A percentile compares a stretch with the other conserved stretches of the same genome.
Evolutionary conservation across 177 flowering plant genomes (phyloP).

Genomic region (Vitis hybrid): DNA sequence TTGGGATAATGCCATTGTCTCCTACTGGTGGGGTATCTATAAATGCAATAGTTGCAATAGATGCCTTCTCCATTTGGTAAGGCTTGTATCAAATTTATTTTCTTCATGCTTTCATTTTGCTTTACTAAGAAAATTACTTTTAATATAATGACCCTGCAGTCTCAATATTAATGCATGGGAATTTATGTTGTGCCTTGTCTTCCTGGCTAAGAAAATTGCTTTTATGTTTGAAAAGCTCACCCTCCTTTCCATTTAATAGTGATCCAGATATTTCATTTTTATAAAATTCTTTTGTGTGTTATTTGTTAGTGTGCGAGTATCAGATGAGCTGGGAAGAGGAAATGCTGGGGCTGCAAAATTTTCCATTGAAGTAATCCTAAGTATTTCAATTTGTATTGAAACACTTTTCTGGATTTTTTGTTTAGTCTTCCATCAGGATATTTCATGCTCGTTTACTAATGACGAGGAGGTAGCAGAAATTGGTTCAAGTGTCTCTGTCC

Average conservation of each 20-base stretch:
- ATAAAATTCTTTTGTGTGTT: not conserved
- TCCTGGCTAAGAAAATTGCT: constrained; percentile 17
- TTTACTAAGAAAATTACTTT: not conserved
- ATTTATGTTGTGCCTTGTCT: constrained; percentile 54
- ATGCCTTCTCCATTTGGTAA: constrained; percentile 73
- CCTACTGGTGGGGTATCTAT: constrained; percentile 51
- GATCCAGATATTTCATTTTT: not conserved
- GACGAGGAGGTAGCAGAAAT: constrained; percentile 35
- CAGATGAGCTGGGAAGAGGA: constrained; percentile 64
- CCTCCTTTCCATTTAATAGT: not conserved
- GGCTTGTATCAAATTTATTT: not conserved
- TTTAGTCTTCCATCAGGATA: constrained; percentile 26
- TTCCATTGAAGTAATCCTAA: constrained; percentile 40
- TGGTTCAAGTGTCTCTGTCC: constrained; percentile 43
- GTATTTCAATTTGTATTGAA: constrained; percentile 38
- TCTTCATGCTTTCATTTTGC: too few species aligned
- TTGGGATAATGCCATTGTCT: constrained; percentile 59
- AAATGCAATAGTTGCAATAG: constrained; percentile 42
- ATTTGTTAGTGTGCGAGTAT: constrained; percentile 34
- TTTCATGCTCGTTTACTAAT: constrained; percentile 41
- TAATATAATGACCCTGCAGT: constrained; percentile 33
- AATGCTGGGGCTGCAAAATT: constrained; percentile 45
- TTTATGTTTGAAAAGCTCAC: too few species aligned
- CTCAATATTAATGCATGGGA: constrained; percentile 53
- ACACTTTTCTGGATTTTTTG: constrained; percentile 37